Conservation (phyloP, 192 early-diverging fungal genomes). For the Coemansia sp. region DNA sequence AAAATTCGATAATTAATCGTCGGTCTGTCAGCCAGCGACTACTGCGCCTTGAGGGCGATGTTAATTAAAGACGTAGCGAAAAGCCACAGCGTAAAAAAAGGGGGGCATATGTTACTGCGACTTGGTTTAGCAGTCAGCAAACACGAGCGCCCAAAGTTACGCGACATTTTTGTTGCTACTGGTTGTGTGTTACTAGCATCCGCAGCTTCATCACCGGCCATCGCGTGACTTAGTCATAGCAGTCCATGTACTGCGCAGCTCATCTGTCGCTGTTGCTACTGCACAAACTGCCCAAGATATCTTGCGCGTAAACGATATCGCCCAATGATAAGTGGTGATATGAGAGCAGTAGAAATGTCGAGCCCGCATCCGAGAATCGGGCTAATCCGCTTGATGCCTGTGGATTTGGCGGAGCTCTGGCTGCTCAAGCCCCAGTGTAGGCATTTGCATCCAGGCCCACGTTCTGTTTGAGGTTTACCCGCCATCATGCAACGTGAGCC, state of each 20-base stretch:
- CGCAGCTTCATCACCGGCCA: neutral
- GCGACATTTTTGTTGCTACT: neutral
- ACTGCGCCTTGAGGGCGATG: neutral
- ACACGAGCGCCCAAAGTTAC: slow-evolving; percentile 4
- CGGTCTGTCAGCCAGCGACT: neutral
- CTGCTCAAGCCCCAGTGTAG: neutral
- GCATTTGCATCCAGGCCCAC: slow-evolving; percentile 2
- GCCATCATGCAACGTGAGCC: neutral
- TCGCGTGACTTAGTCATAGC: neutral
- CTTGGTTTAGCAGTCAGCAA: slow-evolving; percentile 4
- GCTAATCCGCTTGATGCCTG: neutral
- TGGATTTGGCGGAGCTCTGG: neutral
- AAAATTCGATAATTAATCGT: neutral
- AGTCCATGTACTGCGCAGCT: neutral
- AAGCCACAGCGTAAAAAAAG: neutral
- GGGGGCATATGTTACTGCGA: neutral
- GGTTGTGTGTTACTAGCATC: slow-evolving; percentile 4
- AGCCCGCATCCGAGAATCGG: neutral
- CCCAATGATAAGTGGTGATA: neutral
- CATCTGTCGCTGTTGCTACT: neutral
- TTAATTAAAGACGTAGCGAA: neutral
- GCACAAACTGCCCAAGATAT: neutral
- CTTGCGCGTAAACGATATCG: neutral
- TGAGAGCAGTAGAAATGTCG: neutral
- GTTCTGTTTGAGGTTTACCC: neutral